Percentiles rank a stretch among this genome's conserved stretches.
Conservation (phyloP, 257 asterid genomes). For the Coffea canephora region DNA sequence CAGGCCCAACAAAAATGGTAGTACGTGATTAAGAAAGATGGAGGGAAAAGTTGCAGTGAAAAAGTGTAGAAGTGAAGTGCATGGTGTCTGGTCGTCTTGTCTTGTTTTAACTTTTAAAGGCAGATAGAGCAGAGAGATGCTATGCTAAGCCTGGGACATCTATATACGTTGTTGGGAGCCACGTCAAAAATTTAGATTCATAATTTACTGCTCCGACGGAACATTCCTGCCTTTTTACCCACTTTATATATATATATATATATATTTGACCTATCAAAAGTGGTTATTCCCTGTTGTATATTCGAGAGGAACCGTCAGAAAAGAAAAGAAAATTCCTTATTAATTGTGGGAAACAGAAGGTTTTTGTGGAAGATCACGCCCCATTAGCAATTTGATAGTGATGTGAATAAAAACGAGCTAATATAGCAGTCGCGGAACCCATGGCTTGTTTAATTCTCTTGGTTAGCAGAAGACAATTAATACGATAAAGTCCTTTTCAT, state of each 20-base stretch:
- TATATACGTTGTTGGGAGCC: constrained; percentile 30
- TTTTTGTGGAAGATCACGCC: constrained; percentile 6
- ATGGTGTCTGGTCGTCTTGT: background rate
- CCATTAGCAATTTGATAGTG: background rate
- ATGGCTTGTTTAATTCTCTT: background rate
- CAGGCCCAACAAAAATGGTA: background rate
- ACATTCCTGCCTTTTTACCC: constrained; percentile 10
- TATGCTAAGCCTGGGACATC: constrained; percentile 18
- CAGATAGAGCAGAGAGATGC: constrained; percentile 1
- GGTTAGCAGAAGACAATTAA: too few species aligned
- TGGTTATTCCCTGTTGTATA: background rate
- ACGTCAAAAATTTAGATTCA: constrained; percentile 26
- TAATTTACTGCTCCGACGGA: constrained; percentile 16
- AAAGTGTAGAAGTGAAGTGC: background rate
- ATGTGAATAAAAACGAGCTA: too few species aligned
- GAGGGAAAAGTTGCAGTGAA: background rate
- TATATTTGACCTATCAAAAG: constrained; percentile 2
- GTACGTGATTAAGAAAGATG: background rate
- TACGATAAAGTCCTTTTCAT: background rate
- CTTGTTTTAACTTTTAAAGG: background rate
- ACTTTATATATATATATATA: constrained; percentile 4
- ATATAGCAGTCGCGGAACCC: too few species aligned
- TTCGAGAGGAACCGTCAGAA: background rate
- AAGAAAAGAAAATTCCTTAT: background rate
- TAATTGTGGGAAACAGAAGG: background rate